A percentile compares a stretch with the other conserved stretches of the same genome.
Evolutionary conservation across 2,329 filamentous ascomycete species (phyloP).

Genomic region (Trichoderma sp.): DNA sequence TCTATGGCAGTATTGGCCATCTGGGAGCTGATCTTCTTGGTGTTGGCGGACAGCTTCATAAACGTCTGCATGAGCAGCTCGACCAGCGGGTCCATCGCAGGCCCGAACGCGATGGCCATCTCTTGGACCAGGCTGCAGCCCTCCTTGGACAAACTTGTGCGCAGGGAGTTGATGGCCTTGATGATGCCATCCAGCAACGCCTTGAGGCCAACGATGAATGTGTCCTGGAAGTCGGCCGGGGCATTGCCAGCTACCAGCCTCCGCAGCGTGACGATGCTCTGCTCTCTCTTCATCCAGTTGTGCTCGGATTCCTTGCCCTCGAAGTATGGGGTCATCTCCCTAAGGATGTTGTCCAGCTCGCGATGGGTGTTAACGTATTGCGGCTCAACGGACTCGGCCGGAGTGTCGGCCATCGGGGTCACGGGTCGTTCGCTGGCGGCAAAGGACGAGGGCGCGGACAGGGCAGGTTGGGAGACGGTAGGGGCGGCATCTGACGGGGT

Average conservation of each 20-base stretch:
- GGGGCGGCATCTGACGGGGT: slow-evolving; percentile 45
- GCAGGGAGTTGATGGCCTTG: slow-evolving; percentile 78
- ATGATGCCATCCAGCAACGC: slow-evolving; percentile 82
- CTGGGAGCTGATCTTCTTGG: slow-evolving; percentile 90
- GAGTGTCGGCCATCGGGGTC: slow-evolving; percentile 66
- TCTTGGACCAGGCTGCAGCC: slow-evolving; percentile 85
- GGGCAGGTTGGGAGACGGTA: slow-evolving; percentile 44
- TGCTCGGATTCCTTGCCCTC: slow-evolving; percentile 87
- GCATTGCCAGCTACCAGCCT: slow-evolving; percentile 82
- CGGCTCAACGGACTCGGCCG: slow-evolving; percentile 73
- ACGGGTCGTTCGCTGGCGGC: slow-evolving; percentile 53
- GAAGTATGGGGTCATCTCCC: slow-evolving; percentile 77
- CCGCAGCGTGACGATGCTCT: slow-evolving; percentile 74
- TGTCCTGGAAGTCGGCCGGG: slow-evolving; percentile 71
- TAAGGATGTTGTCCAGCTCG: slow-evolving; percentile 86
- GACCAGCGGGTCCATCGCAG: slow-evolving; percentile 82
- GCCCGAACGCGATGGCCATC: slow-evolving; percentile 72
- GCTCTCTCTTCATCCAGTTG: slow-evolving; percentile 88
- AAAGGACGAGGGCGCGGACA: slow-evolving; percentile 54
- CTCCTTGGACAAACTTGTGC: slow-evolving; percentile 88
- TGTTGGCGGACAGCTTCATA: slow-evolving; percentile 84
- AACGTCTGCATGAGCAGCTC: slow-evolving; percentile 87
- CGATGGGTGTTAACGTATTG: slow-evolving; percentile 80
- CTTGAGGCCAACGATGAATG: slow-evolving; percentile 72
- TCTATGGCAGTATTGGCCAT: slow-evolving; percentile 82